Evolutionary conservation across 495 filamentous ascomycete genomes (phyloP).

Genomic region (Penicillium riverlandense): DNA sequence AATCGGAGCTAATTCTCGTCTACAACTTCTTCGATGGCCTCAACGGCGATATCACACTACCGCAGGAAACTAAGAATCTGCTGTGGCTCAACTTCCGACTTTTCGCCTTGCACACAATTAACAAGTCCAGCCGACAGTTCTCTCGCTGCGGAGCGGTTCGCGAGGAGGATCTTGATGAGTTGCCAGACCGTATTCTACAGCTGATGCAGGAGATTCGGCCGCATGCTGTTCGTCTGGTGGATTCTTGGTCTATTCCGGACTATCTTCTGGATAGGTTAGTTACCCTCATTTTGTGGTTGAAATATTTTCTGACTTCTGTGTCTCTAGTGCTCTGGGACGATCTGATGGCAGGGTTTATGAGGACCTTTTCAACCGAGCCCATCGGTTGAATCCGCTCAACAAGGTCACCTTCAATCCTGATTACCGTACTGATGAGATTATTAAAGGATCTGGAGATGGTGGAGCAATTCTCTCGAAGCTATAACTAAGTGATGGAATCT

Average conservation of each 20-base stretch:
- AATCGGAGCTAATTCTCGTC: constrained; percentile 41
- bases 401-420: constrained; percentile 38
- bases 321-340: constrained; percentile 31
- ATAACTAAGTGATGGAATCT: neutral
- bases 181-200: constrained; percentile 28
- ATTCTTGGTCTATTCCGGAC: constrained; percentile 42
- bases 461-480: constrained; percentile 18
- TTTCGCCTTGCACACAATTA: constrained; percentile 37
- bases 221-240: constrained; percentile 40
- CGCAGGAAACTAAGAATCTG: constrained; percentile 9
- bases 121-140: constrained; percentile 20
- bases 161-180: constrained; percentile 19
- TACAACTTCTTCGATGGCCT: constrained; percentile 32
- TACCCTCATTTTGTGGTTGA: no score
- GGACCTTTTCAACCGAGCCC: constrained; percentile 38
- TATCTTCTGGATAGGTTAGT: constrained; percentile 36
- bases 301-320: no score
- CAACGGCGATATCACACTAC: constrained; percentile 12
- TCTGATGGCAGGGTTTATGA: constrained; percentile 44
- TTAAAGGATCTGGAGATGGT: constrained; percentile 26
- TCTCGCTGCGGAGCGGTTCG: constrained; percentile 31
- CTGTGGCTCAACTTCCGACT: constrained; percentile 35
- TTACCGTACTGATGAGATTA: constrained; percentile 42
- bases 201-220: constrained; percentile 36
- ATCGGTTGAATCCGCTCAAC: constrained; percentile 41